These are phyloP conservation scores for Solioccasus polychromus DNA, from an alignment of 768 basidiomycete genomes.

Conservation along the genomic window DNA sequence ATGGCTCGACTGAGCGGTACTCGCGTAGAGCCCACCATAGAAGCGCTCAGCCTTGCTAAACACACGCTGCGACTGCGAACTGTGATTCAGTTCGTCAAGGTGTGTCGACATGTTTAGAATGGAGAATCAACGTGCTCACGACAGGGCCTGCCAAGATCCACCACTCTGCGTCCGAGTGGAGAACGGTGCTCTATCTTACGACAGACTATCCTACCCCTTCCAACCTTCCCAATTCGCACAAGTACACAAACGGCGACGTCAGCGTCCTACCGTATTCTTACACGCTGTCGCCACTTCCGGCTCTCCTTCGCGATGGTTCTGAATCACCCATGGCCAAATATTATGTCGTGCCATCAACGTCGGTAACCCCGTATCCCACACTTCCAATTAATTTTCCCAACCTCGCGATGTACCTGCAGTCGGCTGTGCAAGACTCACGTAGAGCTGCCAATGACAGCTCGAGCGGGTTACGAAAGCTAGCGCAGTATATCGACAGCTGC, in stretches of 20 bases:
- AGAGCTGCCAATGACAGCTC: constrained; percentile 56
- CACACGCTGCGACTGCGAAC: constrained; percentile 61
- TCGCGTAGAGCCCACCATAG: constrained; percentile 66
- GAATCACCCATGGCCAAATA: constrained; percentile 65
- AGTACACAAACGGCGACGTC: constrained; percentile 57
- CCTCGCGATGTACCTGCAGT: constrained; percentile 72
- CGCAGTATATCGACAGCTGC: constrained; percentile 64
- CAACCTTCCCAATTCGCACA: constrained; percentile 40
- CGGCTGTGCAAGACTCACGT: constrained; percentile 67
- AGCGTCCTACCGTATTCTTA: constrained; percentile 73
- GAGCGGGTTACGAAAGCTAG: constrained; percentile 61
- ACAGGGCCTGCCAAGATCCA: constrained; percentile 45
- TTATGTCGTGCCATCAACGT: constrained; percentile 66
- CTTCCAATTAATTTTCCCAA: constrained; percentile 76
- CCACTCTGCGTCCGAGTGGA: constrained; percentile 60
- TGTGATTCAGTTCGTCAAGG: constrained; percentile 78
- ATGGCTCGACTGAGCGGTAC: constrained; percentile 73
- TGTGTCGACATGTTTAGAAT: constrained; percentile 28
- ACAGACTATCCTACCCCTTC: constrained; percentile 65
- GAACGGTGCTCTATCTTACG: constrained; percentile 73
- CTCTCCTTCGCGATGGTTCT: constrained; percentile 59
- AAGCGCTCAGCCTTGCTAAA: constrained; percentile 58
- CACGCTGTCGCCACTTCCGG: constrained; percentile 53
- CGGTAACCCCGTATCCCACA: constrained; percentile 58
- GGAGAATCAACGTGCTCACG: constrained; percentile 1